A percentile compares a stretch with the other conserved stretches of the same genome.
Conservation (phyloP, 768 basidiomycete genomes). For the Termitomyces sp. region DNA sequence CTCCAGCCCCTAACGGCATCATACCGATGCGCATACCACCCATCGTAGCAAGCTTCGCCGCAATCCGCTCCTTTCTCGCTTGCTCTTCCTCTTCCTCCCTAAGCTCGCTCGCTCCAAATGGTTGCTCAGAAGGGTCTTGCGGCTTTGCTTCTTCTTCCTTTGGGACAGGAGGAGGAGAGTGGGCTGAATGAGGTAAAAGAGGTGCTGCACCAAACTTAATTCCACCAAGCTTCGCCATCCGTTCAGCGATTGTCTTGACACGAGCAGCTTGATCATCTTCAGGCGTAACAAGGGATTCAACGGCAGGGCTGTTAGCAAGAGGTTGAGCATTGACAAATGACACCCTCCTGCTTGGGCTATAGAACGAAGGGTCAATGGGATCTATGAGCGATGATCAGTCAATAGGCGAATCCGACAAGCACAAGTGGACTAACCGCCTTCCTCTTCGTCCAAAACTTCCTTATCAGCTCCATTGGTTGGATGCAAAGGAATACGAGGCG, state of each 20-base stretch:
- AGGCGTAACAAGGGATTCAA: slow-evolving; percentile 11
- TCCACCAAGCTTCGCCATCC: slow-evolving; percentile 92
- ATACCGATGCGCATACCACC: slow-evolving; percentile 57
- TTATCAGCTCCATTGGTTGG: slow-evolving; percentile 14
- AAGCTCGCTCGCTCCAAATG: slow-evolving; percentile 26
- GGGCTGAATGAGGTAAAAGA: slow-evolving; percentile 34
- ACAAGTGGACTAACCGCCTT: slow-evolving; percentile 44
- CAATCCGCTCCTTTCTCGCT: slow-evolving; percentile 49
- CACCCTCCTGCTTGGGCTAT: slow-evolving; percentile 41
- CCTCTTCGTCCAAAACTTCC: slow-evolving; percentile 56
- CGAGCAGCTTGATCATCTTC: slow-evolving; percentile 45
- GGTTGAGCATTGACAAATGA: slow-evolving; percentile 24
- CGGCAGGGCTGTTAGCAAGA: slow-evolving; percentile 5
- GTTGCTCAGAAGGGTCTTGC: slow-evolving; percentile 15
- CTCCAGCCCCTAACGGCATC: slow-evolving; percentile 37
- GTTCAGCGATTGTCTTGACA: slow-evolving; percentile 76
- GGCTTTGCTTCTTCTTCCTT: slow-evolving; percentile 22
- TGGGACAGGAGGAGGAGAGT: slow-evolving; percentile 30
- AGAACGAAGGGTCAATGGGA: slow-evolving; percentile 64
- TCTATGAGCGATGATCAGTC: slow-evolving; percentile 31
- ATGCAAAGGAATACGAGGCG: slow-evolving; percentile 14
- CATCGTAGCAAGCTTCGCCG: slow-evolving; percentile 48
- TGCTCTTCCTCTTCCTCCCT: slow-evolving; percentile 59
- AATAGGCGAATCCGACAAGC: background rate
- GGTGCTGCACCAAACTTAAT: slow-evolving; percentile 72